Base-by-base conservation (phyloP, 2,329 filamentous ascomycete genomes). In the Colletotrichum sp. region DNA sequence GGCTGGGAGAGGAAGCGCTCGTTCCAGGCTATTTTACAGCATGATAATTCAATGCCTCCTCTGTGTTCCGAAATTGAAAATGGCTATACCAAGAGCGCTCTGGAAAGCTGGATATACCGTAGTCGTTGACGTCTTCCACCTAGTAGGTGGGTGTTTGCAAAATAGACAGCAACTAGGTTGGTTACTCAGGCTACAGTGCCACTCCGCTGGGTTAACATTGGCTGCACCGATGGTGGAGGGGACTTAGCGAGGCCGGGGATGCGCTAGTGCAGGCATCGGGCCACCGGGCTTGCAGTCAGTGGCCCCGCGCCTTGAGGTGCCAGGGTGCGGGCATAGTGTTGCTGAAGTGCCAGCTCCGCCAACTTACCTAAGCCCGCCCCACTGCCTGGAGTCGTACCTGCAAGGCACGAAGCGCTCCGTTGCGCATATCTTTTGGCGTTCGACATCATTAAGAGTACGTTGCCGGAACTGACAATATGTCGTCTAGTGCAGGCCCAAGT, bases 401-500 rank as follows among this genome's bases (percentile, higher is more conserved):
- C 16, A 28, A 60, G 24, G 24, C 15, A 60, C 16, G 24, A 38
- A 38, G 36, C 26, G 16, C 16, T 18, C 26, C n/a, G 15, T n/a
- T 9, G 63, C 36, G 28, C 24, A 10, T 30, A 65, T 28, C 63
- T 16, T 64, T 32, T 24, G 32, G 18, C 60, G 32, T 10, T 16
- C 55, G 21, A 24, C 55, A 8, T 15, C 26, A 58, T 58, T 9
- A 12, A 24, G 26, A 58, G 18, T 6, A 36, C 60, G 57, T 28
- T 61, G 57, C 10, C 13, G 21, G 26, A 18, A n/a, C 21, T 21
- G 21, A 38, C 60, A 43, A 65, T 4, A 76, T 76, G 74, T 26
- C 88, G 73, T 87, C 88, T 64, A 82, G 81, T 55, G 78, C 84
- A 77, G 86, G 83, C 66, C 82, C 86, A 48, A 84, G 85, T 67